Base-by-base conservation (phyloP, 495 filamentous ascomycete species). In the Podospora conica region DNA sequence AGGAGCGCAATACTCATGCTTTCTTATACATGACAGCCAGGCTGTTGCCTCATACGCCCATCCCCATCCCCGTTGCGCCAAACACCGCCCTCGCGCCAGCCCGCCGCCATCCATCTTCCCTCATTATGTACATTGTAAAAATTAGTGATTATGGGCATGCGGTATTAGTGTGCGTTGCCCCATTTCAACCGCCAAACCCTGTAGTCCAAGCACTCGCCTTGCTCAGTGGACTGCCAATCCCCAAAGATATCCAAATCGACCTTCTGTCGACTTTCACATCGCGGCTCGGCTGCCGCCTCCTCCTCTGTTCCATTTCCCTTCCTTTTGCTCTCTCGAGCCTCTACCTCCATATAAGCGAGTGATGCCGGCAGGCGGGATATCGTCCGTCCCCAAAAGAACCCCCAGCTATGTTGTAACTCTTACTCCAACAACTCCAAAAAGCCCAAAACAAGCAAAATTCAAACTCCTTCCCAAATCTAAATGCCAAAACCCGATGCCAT, bases 401-500 rank as follows among this genome's bases (percentile, higher is more conserved):
- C 63, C 61, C 64, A 58, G 61, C 64, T 66, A 71, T 73, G 67
- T 71, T 69, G 64, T 69, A 55, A 54, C 57, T 70, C 57, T 60
- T 81, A 76, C 80, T 82, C 78, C 78, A 68, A 71, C 75, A 82
- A 81, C 80, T 81, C 78, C 78, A 61, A 66, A 71, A 79, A 76
- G 70, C 77, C 75, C 73, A 68, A 66, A 62, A 63, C 63, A 66
- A 71, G 61, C 66, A 63, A 69, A 69, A 68, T 21, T 66, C 60
- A 64, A 75, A 68, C 69, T 75, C 73, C 66, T 67, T 76, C 73
- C 78, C 74, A 74, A 73, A 77, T 82, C 80, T 82, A 82, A 76
- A 81, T 80, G 79, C 78, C 76, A 80, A 81, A 76, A 77, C 75
- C 78, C 79, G 70, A 76, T 81, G 79, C 78, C 78, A 74, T 81